phyloP scores from a whole-genome alignment of 148 eudicot species.

The Diospyros kaki region DNA sequence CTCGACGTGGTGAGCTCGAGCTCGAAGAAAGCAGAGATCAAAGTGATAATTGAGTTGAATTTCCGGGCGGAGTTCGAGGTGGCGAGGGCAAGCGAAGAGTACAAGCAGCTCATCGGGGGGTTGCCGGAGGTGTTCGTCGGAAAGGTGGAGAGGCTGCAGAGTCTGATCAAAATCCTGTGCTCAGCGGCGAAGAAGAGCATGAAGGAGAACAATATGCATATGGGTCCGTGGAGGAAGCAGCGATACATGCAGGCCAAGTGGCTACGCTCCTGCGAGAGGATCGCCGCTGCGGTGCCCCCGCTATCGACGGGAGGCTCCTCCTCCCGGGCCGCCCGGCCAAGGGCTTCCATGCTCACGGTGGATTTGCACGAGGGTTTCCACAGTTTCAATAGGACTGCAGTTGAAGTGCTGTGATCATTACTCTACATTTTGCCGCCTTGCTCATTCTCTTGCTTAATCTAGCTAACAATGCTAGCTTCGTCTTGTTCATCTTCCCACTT shows the following conservation, averaged over 20 bases:
- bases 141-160: conserved; percentile 57
- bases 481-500: too few species aligned
- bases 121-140: conserved; percentile 83
- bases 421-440: too few species aligned
- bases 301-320: conserved; percentile 1
- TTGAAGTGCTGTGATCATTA: conserved; percentile 39
- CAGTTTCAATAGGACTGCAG: conserved; percentile 29
- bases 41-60: conserved; percentile 69
- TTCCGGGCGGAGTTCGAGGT: conserved; percentile 81
- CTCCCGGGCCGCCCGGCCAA: conserved; percentile 22
- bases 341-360: conserved; percentile 61
- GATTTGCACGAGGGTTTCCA: conserved; percentile 45
- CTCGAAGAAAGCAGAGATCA: conserved; percentile 48
- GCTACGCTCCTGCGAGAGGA: conserved; percentile 51
- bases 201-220: conserved; percentile 88
- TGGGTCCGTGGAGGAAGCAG: conserved; percentile 90
- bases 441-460: too few species aligned
- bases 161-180: conserved; percentile 58
- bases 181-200: conserved; percentile 79
- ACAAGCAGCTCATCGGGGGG: conserved; percentile 50
- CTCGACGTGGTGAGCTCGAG: conserved; percentile 55
- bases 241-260: conserved; percentile 91
- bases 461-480: too few species aligned
- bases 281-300: conserved; percentile 2
- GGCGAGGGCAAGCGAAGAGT: conserved; percentile 78